Base-by-base conservation (phyloP, 768 basidiomycete genomes). In the Xerocomus brunneocitrinus region DNA sequence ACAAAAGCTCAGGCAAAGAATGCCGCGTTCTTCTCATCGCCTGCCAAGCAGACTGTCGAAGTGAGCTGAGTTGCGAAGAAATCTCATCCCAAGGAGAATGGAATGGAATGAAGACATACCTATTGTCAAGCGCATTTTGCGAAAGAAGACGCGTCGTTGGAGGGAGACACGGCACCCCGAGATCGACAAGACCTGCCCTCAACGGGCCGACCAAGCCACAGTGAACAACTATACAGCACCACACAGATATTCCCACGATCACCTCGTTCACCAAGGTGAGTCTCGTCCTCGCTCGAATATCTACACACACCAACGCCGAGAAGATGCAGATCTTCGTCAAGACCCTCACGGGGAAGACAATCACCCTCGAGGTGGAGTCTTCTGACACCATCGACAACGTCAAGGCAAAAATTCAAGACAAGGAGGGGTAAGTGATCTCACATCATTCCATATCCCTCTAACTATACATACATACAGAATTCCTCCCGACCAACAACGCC, bases 311-410 rank as follows among this genome's bases (percentile, higher is more conserved):
- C 55, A 24, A 54, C 64, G 27, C 35, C 43, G 46, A 56, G 53
- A 67, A 65, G 64, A 83, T 82, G 82, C 81, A 83, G 73, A 87
- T 87, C 71, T 87, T 87, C 78, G 85, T 87, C 75, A 87, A 82
- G 76, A 94, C 91, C 79, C 89, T 94, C 62, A 95, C 91, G 71
- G 63, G 63, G 19, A 65, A 65, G 64, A 65, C 63, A 14, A 65
- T 65, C 58, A 65, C 63, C 61, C 63, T 65, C 52, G 63, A 65
- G 62, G 63, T 65, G 25, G 63, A 65, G 52, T 65, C 63, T 19
- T 65, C 63, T 5, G 63, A 65, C 52, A 65, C 63, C 32, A 65
- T 65, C 47, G 63, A 65, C 57, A 65, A 65, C 14, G 63, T 65
- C 45, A 65, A 65, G 48, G n/a, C 63, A 19, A 65, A 65, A 57